Percentiles rank a stretch among this genome's conserved stretches.
Evolutionary conservation across 1,284 basidiomycete species (phyloP).

Genomic region (Fomitopsis betulina): DNA sequence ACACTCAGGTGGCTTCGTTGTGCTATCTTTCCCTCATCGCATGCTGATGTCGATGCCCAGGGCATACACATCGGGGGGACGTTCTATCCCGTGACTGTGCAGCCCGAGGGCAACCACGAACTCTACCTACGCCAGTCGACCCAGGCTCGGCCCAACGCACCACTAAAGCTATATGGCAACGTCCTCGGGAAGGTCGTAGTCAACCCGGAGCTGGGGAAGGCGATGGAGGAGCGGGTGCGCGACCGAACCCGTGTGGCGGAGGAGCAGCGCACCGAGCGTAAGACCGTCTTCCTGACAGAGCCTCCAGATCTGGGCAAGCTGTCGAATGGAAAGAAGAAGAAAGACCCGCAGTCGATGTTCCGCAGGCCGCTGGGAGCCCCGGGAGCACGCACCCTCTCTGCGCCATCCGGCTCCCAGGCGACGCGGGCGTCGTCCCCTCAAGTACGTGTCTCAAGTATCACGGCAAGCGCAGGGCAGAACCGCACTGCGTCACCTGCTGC

Average conservation of each 20-base stretch:
- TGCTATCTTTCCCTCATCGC: neutral
- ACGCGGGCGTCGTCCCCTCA: neutral
- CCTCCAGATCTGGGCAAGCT: slow-evolving; percentile 23
- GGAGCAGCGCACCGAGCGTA: slow-evolving; percentile 48
- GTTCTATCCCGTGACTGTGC: slow-evolving; percentile 54
- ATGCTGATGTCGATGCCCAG: slow-evolving; percentile 29
- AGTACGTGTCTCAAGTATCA: neutral
- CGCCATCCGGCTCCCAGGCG: neutral
- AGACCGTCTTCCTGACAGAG: slow-evolving; percentile 46
- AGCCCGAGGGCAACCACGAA: slow-evolving; percentile 55
- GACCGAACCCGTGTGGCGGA: slow-evolving; percentile 52
- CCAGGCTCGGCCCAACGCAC: slow-evolving; percentile 50
- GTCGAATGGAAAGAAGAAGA: slow-evolving; percentile 28
- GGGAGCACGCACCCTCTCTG: slow-evolving; percentile 4
- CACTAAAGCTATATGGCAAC: slow-evolving; percentile 68
- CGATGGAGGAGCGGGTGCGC: slow-evolving; percentile 48
- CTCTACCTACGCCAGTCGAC: slow-evolving; percentile 61
- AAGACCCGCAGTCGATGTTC: slow-evolving; percentile 10
- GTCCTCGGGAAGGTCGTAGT: slow-evolving; percentile 64
- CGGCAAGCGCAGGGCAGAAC: slow-evolving; percentile 6
- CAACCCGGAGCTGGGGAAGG: slow-evolving; percentile 51
- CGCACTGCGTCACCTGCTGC: slow-evolving; percentile 16
- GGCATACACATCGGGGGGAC: slow-evolving; percentile 59
- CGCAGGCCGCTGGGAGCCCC: slow-evolving; percentile 8
- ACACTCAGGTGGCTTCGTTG: slow-evolving; percentile 42